phyloP scores from a whole-genome alignment of 495 filamentous ascomycete genomes.

The Aspergillus nanangensis region DNA sequence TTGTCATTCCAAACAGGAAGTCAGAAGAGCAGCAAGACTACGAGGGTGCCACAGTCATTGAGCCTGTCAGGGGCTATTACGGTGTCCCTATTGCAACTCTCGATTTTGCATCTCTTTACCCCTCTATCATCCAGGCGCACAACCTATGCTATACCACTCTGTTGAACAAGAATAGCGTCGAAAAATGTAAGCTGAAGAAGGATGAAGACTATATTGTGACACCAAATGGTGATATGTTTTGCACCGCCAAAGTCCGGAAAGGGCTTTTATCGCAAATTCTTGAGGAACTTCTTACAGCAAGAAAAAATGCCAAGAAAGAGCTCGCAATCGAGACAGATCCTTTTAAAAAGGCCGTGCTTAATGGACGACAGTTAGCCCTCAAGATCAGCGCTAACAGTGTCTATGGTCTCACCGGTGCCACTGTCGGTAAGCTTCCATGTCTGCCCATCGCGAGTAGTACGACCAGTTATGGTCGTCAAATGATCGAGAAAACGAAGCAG shows the following conservation, averaged over 20 bases:
- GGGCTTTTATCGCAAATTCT: constrained; percentile 92
- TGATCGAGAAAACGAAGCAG: constrained; percentile 95
- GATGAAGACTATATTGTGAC: constrained; percentile 96
- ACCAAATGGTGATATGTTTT: constrained; percentile 90
- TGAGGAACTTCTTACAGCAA: constrained; percentile 80
- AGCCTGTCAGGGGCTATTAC: constrained; percentile 88
- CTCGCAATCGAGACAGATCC: constrained; percentile 87
- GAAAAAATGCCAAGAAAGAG: constrained; percentile 92
- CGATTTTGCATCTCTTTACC: constrained; percentile 98
- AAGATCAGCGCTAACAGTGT: constrained; percentile 98
- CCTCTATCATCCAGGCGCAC: constrained; percentile 97
- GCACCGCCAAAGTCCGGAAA: constrained; percentile 82
- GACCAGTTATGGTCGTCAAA: constrained; percentile 90
- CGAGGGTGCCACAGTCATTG: constrained; percentile 96
- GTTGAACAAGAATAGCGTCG: constrained; percentile 72
- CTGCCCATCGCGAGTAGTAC: constrained; percentile 93
- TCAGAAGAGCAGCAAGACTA: constrained; percentile 75
- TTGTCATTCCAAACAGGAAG: constrained; percentile 85
- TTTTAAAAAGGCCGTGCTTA: constrained; percentile 96
- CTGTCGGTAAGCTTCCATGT: constrained; percentile 93
- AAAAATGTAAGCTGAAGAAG: constrained; percentile 67
- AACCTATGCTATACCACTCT: constrained; percentile 98
- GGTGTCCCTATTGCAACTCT: constrained; percentile 92
- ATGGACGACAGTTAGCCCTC: constrained; percentile 93
- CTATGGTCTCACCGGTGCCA: constrained; percentile 95